Base-by-base conservation (phyloP, 1,284 basidiomycete genomes). In the Somion occarium region DNA sequence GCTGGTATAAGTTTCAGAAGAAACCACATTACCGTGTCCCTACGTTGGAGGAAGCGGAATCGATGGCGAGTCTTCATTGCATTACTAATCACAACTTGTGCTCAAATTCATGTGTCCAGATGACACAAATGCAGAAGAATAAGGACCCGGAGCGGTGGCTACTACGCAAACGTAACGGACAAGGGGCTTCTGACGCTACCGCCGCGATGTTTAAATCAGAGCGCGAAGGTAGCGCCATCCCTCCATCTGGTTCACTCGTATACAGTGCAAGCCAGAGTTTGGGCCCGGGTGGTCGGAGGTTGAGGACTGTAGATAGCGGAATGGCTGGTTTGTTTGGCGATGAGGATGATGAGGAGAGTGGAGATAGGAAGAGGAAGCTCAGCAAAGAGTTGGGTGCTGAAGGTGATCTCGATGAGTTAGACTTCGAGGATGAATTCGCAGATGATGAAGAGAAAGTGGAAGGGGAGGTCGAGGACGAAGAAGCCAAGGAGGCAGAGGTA, bases 1-100 rank as follows among this genome's bases (percentile, higher is more conserved):
- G 91, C 44, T 93, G 88, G 86, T 94, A 93, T 73, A 91, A 91
- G 67, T 93, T 93, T 64, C 87, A 88, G 69, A 91, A 89, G 73
- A 85, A 83, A 60, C 78, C 87, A 42, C 84, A 83, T 55, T 82
- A 90, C 61, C 74, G 80, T 58, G 74, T 89, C 27, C 82, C 87
- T 41, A 79, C 78, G 46, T 62, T 80, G 38, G 82, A 85, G 55
- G 88, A 91, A 64, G 88, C 88, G 13, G 84, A 88, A 62, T 75
- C 79, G 44, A 72, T 91, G 64, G 90, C 91, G 69, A 63, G 76
- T 65, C 22, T 48, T 12, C 38, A 43, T 25, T 24, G 23, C 30
- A 15, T 19, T 44, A 42, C 37, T 44, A 19, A 38, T 48, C 5
- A 26, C 7, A 5, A 4, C 5, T 30, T 24, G 19, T 42, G 19